Evolutionary conservation across 345 rosid genomes (phyloP).

Genomic region (Anastatica hierochuntica): DNA sequence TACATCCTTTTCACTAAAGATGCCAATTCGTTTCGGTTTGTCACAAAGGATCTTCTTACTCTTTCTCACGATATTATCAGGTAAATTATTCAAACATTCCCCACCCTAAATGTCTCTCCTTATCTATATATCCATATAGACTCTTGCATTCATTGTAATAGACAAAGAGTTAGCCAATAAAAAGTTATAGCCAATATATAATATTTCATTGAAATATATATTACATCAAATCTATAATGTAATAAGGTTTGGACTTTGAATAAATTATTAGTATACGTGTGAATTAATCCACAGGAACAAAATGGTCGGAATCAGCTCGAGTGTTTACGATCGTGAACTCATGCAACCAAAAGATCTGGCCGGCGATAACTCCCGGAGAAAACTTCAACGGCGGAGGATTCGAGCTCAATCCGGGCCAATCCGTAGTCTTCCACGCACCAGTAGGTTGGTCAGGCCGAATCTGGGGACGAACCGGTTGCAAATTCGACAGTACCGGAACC

Average conservation of each 20-base stretch:
- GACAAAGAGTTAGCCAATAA: too few species aligned
- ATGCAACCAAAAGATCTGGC: slow-evolving; percentile 68
- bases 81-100: slow-evolving; percentile 16
- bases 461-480: slow-evolving; percentile 83
- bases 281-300: slow-evolving; percentile 26
- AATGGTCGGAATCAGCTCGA: slow-evolving; percentile 35
- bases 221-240: neutral
- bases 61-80: slow-evolving; percentile 30
- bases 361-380: slow-evolving; percentile 55
- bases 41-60: slow-evolving; percentile 26
- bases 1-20: neutral
- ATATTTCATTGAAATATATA: too few species aligned
- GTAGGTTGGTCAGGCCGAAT: slow-evolving; percentile 81
- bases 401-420: slow-evolving; percentile 45
- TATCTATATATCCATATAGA: too few species aligned
- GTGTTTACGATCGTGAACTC: slow-evolving; percentile 60
- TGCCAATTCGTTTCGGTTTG: slow-evolving; percentile 27
- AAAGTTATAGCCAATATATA: too few species aligned
- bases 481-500: slow-evolving; percentile 44
- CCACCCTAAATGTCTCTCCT: neutral
- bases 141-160: too few species aligned
- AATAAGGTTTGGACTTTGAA: neutral
- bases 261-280: neutral
- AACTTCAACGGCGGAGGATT: slow-evolving; percentile 51
- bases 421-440: slow-evolving; percentile 45